These are phyloP conservation scores for Aspergillus texensis DNA, from an alignment of 2,329 filamentous ascomycete genomes.

Conservation along the genomic window DNA sequence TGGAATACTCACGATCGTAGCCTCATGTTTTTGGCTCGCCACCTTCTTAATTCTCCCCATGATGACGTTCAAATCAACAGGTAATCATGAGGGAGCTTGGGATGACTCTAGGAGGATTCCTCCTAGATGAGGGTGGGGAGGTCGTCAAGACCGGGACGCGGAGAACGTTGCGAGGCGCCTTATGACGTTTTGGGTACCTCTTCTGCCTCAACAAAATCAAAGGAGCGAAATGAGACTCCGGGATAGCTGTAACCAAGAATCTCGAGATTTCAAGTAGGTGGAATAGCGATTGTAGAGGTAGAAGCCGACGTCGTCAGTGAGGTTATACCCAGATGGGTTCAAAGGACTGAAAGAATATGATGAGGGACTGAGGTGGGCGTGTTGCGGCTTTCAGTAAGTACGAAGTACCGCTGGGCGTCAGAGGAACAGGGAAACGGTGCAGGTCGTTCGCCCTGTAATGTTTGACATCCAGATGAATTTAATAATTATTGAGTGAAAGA, in stretches of 20 bases:
- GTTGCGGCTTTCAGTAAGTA: slow-evolving; percentile 21
- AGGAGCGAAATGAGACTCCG: slow-evolving; percentile 18
- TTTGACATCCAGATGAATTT: slow-evolving; percentile 20
- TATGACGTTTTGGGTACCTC: slow-evolving; percentile 43
- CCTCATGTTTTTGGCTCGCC: slow-evolving; percentile 55
- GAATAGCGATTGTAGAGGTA: not conserved
- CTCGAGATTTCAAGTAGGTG: not conserved
- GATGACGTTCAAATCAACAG: slow-evolving; percentile 36
- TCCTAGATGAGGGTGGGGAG: slow-evolving; percentile 30
- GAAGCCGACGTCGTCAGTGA: not conserved
- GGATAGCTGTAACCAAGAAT: not conserved
- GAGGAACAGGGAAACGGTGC: slow-evolving; percentile 43
- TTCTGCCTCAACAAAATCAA: slow-evolving; percentile 32
- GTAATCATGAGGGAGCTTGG: slow-evolving; percentile 43
- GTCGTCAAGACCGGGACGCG: slow-evolving; percentile 33
- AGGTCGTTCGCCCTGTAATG: slow-evolving; percentile 40
- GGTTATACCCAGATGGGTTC: not conserved
- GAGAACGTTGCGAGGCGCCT: slow-evolving; percentile 35
- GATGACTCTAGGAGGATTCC: slow-evolving; percentile 26
- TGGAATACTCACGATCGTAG: slow-evolving; percentile 49
- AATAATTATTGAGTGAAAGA: not conserved
- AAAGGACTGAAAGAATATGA: slow-evolving; percentile 19
- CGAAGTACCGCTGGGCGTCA: slow-evolving; percentile 27
- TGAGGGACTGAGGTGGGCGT: slow-evolving; percentile 17
- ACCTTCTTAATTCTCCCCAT: slow-evolving; percentile 59